Evolutionary conservation across 1,139 yeast genomes (phyloP).

Genomic region (Lodderomyces theae): DNA sequence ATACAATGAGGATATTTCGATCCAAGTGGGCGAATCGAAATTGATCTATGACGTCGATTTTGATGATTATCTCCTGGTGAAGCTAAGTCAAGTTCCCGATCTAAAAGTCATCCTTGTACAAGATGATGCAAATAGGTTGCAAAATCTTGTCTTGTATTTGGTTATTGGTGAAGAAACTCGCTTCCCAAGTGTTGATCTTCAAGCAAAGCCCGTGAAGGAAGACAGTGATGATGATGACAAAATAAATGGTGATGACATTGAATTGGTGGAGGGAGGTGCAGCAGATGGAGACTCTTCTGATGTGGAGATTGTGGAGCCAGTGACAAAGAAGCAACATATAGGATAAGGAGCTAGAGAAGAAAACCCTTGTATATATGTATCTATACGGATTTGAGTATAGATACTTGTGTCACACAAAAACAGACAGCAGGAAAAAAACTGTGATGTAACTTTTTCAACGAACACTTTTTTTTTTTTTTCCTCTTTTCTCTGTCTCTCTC

Average conservation of each 20-base stretch:
- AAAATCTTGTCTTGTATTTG: slow-evolving; percentile 68
- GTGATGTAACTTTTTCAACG: too few relatives aligned
- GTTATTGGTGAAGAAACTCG: slow-evolving; percentile 18
- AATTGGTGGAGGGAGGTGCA: not conserved
- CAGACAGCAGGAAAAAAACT: too few relatives aligned
- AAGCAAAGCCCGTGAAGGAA: slow-evolving; percentile 12
- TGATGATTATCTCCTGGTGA: slow-evolving; percentile 65
- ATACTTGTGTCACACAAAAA: too few relatives aligned
- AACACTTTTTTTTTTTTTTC: too few relatives aligned
- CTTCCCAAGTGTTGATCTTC: slow-evolving; percentile 27
- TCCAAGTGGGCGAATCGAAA: slow-evolving; percentile 57
- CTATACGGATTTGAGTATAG: too few relatives aligned
- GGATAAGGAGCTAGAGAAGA: too few relatives aligned
- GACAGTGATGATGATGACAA: slow-evolving; percentile 18
- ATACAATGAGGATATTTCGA: slow-evolving; percentile 63
- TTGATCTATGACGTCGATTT: slow-evolving; percentile 84
- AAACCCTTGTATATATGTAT: too few relatives aligned
- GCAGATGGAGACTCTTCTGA: not conserved
- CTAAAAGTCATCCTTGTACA: slow-evolving; percentile 62
- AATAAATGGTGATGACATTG: slow-evolving; percentile 10
- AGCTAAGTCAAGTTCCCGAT: slow-evolving; percentile 51
- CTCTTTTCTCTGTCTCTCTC: too few relatives aligned
- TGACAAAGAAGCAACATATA: slow-evolving; percentile 17
- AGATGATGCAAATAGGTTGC: slow-evolving; percentile 72
- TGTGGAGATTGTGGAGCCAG: slow-evolving; percentile 6